Evolutionary conservation across 106 monocot species (phyloP).

Genomic region (Dioscorea zingiberensis): DNA sequence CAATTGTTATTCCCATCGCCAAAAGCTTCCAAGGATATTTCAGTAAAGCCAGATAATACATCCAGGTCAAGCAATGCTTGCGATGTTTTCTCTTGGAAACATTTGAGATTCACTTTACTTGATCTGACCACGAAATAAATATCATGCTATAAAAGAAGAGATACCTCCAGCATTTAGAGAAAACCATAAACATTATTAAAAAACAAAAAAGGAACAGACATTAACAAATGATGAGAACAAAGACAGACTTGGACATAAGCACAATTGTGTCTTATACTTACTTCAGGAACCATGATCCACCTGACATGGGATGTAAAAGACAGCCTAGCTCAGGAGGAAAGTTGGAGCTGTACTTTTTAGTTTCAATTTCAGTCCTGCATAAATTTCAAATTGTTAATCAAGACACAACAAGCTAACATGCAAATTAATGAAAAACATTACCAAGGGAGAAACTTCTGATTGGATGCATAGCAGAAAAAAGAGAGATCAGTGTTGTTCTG

Average conservation of each 20-base stretch:
- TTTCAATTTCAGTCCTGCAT: constrained; percentile 40
- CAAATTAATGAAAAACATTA: constrained; percentile 11
- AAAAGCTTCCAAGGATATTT: constrained; percentile 48
- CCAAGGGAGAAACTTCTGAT: constrained; percentile 33
- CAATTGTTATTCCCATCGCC: constrained; percentile 27
- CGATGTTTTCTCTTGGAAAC: constrained; percentile 34
- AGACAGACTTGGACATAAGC: no score
- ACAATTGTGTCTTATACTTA: constrained; percentile 18
- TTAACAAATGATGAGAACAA: background rate
- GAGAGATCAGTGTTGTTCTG: constrained; percentile 60
- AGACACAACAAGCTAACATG: background rate
- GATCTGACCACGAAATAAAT: constrained; percentile 32
- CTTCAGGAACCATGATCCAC: constrained; percentile 78
- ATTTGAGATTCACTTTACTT: constrained; percentile 48
- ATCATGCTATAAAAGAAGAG: background rate
- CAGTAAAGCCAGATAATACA: constrained; percentile 71
- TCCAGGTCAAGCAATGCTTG: constrained; percentile 54
- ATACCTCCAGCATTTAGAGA: background rate
- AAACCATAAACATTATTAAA: constrained; percentile 4
- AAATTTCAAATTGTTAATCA: constrained; percentile 6
- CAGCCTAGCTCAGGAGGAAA: constrained; percentile 52
- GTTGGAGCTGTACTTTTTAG: constrained; percentile 12
- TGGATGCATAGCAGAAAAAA: constrained; percentile 37
- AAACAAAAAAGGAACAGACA: background rate
- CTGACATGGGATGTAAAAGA: constrained; percentile 56